A percentile compares a stretch with the other conserved stretches of the same genome.
Evolutionary conservation across 169 alveolate species (phyloP).

Genomic region (Plasmodium yoelii): DNA sequence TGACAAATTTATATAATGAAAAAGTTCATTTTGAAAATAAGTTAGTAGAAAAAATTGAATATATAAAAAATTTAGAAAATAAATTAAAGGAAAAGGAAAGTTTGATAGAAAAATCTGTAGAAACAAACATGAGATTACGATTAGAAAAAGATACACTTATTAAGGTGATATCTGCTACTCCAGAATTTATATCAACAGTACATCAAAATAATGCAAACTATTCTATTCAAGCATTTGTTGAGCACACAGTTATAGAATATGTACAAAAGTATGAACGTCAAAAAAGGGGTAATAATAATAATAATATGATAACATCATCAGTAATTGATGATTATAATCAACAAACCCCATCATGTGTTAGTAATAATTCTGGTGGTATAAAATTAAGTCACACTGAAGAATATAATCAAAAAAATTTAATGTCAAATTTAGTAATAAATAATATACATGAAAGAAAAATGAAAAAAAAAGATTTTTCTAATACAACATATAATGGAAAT

Average conservation of each 20-base stretch:
- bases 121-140: not conserved
- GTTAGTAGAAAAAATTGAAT: constrained; percentile 16
- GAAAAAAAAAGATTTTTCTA: not conserved
- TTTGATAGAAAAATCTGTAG: not conserved
- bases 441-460: not conserved
- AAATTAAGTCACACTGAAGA: not conserved
- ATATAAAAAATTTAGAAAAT: constrained; percentile 11
- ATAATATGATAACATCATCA: too few species aligned
- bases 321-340: not conserved
- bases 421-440: too few species aligned
- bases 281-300: too few species aligned
- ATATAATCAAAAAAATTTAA: not conserved
- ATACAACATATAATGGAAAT: not conserved
- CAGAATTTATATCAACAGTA: not conserved
- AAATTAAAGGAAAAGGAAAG: constrained; percentile 27
- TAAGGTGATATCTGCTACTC: constrained; percentile 19
- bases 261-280: not conserved
- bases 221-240: constrained; percentile 22
- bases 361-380: not conserved
- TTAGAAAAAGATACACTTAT: constrained; percentile 52
- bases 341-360: constrained; percentile 27
- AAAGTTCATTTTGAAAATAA: constrained; percentile 30
- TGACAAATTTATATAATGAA: constrained; percentile 9
- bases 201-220: not conserved
- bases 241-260: constrained; percentile 17